phyloP scores from a whole-genome alignment of 257 asterid species.

The Nemophila menziesii region DNA sequence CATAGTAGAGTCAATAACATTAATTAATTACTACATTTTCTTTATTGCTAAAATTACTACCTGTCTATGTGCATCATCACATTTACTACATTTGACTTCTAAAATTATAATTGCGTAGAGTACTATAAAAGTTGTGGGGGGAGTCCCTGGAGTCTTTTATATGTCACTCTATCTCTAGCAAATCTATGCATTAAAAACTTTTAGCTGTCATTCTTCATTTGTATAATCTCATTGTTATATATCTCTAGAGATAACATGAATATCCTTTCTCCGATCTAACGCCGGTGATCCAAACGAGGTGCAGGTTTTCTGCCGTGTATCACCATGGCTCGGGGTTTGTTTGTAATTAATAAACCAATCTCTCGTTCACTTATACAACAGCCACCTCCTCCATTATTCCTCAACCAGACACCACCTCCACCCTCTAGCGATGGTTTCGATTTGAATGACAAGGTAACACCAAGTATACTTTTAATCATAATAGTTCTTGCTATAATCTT shows the following conservation, averaged over 20 bases:
- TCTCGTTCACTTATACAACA: slow-evolving; percentile 40
- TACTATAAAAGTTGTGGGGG: no score
- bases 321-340: slow-evolving; percentile 21
- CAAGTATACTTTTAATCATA: slow-evolving; percentile 59
- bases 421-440: slow-evolving; percentile 33
- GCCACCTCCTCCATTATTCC: slow-evolving; percentile 22
- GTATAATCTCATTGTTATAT: background rate
- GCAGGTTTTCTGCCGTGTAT: slow-evolving; percentile 7
- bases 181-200: slow-evolving; percentile 1
- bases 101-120: no score
- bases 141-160: slow-evolving; percentile 17
- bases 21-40: slow-evolving; percentile 14
- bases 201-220: slow-evolving; percentile 11
- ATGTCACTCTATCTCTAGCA: slow-evolving; percentile 14
- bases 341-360: slow-evolving; percentile 26
- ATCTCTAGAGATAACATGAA: no score
- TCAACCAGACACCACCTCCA: slow-evolving; percentile 38
- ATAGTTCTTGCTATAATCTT: slow-evolving; percentile 70
- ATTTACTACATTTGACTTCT: slow-evolving; percentile 31
- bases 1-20: slow-evolving; percentile 10
- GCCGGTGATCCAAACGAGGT: no score
- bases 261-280: no score
- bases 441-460: slow-evolving; percentile 57
- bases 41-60: slow-evolving; percentile 27
- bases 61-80: slow-evolving; percentile 24